A percentile compares a stretch with the other conserved stretches of the same genome.
Evolutionary conservation across 2,329 filamentous ascomycete species (phyloP).

Genomic region (Cladosporium sp.): DNA sequence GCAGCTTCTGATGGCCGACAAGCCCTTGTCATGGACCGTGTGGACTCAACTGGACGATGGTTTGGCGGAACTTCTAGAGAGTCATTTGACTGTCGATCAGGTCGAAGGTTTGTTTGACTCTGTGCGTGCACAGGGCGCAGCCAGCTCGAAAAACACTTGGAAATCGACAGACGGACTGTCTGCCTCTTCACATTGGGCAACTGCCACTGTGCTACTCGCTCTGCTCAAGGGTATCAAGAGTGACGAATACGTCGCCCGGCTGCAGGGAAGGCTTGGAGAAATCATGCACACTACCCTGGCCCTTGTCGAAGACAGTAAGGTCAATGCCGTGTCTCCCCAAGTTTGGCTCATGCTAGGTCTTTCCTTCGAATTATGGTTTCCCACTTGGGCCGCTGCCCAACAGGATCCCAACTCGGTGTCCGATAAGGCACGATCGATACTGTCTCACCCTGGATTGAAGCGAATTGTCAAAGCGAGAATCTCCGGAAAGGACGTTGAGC

Average conservation of each 20-base stretch:
- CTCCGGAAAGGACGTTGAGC: not conserved
- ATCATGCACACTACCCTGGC: constrained; percentile 10
- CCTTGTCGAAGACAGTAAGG: constrained; percentile 1
- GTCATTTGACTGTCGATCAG: constrained; percentile 6
- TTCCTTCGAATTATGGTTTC: constrained; percentile 9
- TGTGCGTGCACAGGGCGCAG: not conserved
- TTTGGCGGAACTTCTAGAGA: constrained; percentile 1
- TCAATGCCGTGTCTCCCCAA: not conserved
- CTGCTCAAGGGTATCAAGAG: constrained; percentile 11
- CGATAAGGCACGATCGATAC: not conserved
- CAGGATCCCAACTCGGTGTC: not conserved
- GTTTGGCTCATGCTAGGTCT: constrained; percentile 3
- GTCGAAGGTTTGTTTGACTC: not conserved
- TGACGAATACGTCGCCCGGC: constrained; percentile 10
- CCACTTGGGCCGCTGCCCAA: not conserved
- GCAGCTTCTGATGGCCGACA: constrained; percentile 16
- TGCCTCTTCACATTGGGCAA: not conserved
- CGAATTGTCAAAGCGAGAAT: constrained; percentile 1
- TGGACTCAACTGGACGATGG: constrained; percentile 7
- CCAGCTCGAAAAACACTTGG: not conserved
- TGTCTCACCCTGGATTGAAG: not conserved
- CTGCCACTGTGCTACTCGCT: not conserved
- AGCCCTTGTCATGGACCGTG: not conserved
- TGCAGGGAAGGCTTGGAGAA: constrained; percentile 10
- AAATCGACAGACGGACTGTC: not conserved